Evolutionary conservation across 495 filamentous ascomycete genomes (phyloP), one percentile per base, ranked within the genome.

Genomic region (Neurospora sp.): DNA sequence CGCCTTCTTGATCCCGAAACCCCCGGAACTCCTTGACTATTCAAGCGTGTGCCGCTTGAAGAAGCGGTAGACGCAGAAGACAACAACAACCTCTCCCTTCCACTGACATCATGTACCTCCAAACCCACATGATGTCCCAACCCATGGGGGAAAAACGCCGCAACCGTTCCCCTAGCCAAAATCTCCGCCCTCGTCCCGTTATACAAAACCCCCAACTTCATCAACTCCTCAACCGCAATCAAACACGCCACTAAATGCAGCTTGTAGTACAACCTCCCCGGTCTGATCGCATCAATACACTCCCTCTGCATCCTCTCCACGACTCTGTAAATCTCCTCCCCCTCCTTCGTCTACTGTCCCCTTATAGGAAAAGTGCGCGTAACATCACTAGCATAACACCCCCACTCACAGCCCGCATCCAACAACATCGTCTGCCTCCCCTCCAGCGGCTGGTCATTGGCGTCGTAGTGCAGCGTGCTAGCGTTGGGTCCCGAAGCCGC

Each of bases 61-160:
- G 45, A 48, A 48, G n/a, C 42, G 18, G 42, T 5, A 48, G n/a
- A 48, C 2, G 22, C 39, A 69, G 45, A 31, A 31, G 27, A 31
- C 27, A 31, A 38, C 14, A 84, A 45, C 71, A 82, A 45, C 59
- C 70, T 73, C 71, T 78, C 72, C 3, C 48, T 6, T 37, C 79
- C 80, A n/a, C 71, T 76, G 7, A 92, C 89, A 82, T 98, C 95
- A 77, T 98, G 95, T 45, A 93, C 91, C 79, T 98, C 95, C 18
- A 98, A 85, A 0, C 95, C 95, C 41, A 97, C 84, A 79, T 97
- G 93, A 80, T 98, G 94, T 12, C 93, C 93, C 16, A 95, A 84
- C 2, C 95, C 95, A 80, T 98, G 95, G 3, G 95, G 94, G 82
- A 97, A 96, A 82, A 97, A 98, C 0, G 92, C 90, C 37, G 87